Percentiles rank a stretch among this genome's conserved stretches.
Evolutionary conservation across 805 yeast genomes (phyloP).

Genomic region (Zygosaccharomyces kombuchaensis): DNA sequence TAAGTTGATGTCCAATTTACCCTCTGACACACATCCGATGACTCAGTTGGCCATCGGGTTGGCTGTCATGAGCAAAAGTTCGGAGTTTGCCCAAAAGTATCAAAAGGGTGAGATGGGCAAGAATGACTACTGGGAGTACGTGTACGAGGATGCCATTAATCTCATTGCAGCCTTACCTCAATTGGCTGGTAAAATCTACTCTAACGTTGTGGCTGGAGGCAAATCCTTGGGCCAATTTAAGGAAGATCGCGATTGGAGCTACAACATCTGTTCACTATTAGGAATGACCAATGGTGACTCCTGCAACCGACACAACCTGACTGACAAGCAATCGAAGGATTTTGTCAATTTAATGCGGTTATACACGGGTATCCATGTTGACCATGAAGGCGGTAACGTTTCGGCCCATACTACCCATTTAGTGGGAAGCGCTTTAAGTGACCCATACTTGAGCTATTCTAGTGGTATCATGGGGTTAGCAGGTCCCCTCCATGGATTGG

Average conservation of each 20-base stretch:
- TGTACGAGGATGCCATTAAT: constrained; percentile 65
- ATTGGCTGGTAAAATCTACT: constrained; percentile 70
- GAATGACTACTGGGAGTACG: constrained; percentile 69
- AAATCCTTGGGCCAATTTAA: constrained; percentile 49
- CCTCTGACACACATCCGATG: constrained; percentile 75
- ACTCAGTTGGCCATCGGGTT: constrained; percentile 76
- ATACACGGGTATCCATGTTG: constrained; percentile 71
- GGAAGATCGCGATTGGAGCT: constrained; percentile 61
- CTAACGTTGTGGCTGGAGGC: constrained; percentile 55
- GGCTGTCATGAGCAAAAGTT: constrained; percentile 66
- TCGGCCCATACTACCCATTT: constrained; percentile 75
- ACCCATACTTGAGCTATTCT: constrained; percentile 69
- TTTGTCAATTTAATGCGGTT: constrained; percentile 68
- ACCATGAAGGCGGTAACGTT: constrained; percentile 83
- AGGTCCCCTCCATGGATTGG: constrained; percentile 82
- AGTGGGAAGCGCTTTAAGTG: constrained; percentile 76
- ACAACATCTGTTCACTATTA: constrained; percentile 60
- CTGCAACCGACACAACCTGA: constrained; percentile 28
- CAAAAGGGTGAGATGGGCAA: constrained; percentile 62
- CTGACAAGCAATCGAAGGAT: constrained; percentile 43
- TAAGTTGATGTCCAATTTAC: constrained; percentile 58
- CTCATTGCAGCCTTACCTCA: constrained; percentile 71
- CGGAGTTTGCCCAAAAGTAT: constrained; percentile 67
- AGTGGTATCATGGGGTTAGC: constrained; percentile 83
- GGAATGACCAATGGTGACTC: constrained; percentile 48